Evolutionary conservation across 345 rosid species (phyloP).

Genomic region (Psidium friedrichsthalianum): DNA sequence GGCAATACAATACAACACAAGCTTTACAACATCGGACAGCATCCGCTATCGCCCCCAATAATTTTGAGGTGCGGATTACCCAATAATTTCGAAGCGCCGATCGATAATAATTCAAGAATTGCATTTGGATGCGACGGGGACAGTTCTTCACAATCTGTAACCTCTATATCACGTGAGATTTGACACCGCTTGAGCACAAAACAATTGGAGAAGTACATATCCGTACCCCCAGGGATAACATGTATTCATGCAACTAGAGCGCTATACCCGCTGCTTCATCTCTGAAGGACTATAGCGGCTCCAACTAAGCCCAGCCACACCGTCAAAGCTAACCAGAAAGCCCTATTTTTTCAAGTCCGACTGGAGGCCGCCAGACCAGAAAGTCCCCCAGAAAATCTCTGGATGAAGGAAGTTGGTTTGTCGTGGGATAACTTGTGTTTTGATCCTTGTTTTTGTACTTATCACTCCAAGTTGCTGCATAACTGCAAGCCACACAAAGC

Average conservation of each 20-base stretch:
- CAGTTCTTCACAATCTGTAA: background rate
- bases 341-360: conserved; percentile 51
- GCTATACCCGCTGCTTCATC: conserved; percentile 13
- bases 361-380: conserved; percentile 70
- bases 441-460: conserved; percentile 54
- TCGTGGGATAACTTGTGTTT: conserved; percentile 32
- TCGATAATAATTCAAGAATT: background rate
- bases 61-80: background rate
- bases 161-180: background rate
- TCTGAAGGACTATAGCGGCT: conserved; percentile 67
- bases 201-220: conserved; percentile 13
- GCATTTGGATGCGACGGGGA: background rate
- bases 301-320: conserved; percentile 85
- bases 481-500: conserved; percentile 31
- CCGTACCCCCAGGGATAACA: background rate
- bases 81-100: too few relatives aligned
- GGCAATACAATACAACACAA: background rate
- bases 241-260: background rate
- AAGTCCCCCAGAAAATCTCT: conserved; percentile 62
- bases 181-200: background rate
- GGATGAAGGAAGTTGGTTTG: conserved; percentile 62
- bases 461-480: conserved; percentile 82
- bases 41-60: background rate
- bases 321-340: conserved; percentile 69
- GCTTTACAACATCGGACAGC: background rate